These are phyloP conservation scores for Peltaster fructicola DNA, from an alignment of 2,329 filamentous ascomycete genomes.

Conservation along the genomic window DNA sequence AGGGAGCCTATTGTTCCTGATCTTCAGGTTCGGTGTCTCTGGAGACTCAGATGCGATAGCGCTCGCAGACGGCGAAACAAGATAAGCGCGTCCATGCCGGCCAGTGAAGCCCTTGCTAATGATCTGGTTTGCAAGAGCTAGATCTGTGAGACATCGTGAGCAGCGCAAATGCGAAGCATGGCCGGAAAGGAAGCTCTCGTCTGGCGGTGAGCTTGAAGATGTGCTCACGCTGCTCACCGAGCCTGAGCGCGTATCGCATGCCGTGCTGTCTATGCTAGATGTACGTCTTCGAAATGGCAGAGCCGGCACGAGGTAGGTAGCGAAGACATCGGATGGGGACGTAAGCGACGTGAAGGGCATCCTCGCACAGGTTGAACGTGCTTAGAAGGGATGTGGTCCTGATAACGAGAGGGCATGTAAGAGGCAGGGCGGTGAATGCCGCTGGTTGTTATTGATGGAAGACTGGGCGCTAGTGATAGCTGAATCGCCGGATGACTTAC, in stretches of 20 bases:
- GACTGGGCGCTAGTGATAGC: too few species aligned
- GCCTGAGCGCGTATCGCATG: constrained; percentile 18
- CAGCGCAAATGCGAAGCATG: constrained; percentile 40
- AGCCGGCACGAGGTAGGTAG: constrained; percentile 33
- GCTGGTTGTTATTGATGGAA: too few species aligned
- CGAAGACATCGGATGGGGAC: constrained; percentile 26
- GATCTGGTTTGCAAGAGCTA: constrained; percentile 36
- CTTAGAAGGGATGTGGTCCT: too few species aligned
- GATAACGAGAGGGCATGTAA: too few species aligned
- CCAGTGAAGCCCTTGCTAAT: constrained; percentile 49
- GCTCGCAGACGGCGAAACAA: constrained; percentile 32
- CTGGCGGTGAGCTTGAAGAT: constrained; percentile 5
- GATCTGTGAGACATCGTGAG: constrained; percentile 39
- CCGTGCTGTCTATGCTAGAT: constrained; percentile 21
- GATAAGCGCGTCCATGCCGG: constrained; percentile 45
- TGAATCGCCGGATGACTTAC: too few species aligned
- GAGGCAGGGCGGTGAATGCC: too few species aligned
- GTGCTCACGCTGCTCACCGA: constrained; percentile 11
- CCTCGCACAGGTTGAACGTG: too few species aligned
- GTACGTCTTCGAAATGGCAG: constrained; percentile 30
- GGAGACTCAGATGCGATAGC: constrained; percentile 12
- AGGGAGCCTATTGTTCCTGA: constrained; percentile 14
- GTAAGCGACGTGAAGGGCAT: too few species aligned
- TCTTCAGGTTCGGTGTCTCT: constrained; percentile 5
- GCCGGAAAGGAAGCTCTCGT: constrained; percentile 25